A percentile compares a stretch with the other conserved stretches of the same genome.
Conservation (phyloP, 495 filamentous ascomycete genomes). For the Hypoxylon rickii region DNA sequence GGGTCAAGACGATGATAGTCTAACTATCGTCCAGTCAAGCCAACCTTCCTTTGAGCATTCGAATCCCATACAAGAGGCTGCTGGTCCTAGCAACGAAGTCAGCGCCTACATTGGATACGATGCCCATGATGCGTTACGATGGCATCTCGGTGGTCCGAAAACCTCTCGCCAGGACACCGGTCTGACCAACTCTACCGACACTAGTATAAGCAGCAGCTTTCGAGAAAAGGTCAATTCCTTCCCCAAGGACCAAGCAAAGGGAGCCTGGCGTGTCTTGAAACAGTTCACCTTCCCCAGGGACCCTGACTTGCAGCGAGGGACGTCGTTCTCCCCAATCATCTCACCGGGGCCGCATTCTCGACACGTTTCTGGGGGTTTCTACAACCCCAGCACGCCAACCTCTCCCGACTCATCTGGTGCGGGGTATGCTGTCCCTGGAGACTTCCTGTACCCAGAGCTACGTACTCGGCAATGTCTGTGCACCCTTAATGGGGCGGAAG, state of each 20-base stretch:
- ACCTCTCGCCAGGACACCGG: constrained; percentile 30
- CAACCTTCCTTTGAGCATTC: constrained; percentile 28
- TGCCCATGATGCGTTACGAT: constrained; percentile 6
- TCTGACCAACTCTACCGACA: constrained; percentile 38
- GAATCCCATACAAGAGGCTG: background rate
- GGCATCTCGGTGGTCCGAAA: constrained; percentile 2
- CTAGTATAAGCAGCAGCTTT: constrained; percentile 36
- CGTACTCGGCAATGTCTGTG: constrained; percentile 35
- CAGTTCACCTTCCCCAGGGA: constrained; percentile 39
- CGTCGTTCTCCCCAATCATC: constrained; percentile 17
- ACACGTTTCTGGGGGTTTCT: background rate
- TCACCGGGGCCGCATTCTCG: constrained; percentile 14
- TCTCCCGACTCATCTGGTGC: constrained; percentile 18
- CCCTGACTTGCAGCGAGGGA: constrained; percentile 17
- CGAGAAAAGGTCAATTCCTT: constrained; percentile 30
- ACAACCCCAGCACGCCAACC: background rate
- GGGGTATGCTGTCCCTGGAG: constrained; percentile 41
- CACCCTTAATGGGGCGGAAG: constrained; percentile 28
- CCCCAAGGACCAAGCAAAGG: constrained; percentile 30
- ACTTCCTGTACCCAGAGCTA: constrained; percentile 42
- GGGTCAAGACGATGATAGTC: constrained; percentile 13
- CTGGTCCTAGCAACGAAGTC: background rate
- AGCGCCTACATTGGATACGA: background rate
- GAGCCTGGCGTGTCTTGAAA: constrained; percentile 36
- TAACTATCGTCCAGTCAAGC: constrained; percentile 28